These are phyloP conservation scores for Fusarium ambrosium DNA, from an alignment of 2,329 filamentous ascomycete species.

Conservation along the genomic window DNA sequence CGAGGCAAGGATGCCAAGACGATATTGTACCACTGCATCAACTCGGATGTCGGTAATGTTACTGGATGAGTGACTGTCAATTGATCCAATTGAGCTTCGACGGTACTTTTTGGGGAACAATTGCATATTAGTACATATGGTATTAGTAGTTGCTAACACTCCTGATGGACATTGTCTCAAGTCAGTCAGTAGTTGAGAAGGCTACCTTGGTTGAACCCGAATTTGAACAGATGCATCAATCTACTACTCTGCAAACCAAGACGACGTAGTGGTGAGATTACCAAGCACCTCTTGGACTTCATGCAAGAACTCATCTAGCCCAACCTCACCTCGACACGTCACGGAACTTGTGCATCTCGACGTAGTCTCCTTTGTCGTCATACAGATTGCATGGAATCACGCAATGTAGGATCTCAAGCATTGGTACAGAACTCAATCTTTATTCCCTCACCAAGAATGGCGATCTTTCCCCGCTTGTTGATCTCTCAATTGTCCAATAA, in stretches of 20 bases:
- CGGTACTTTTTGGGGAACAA: background rate
- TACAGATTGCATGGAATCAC: conserved; percentile 9
- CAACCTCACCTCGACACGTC: conserved; percentile 25
- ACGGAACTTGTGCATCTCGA: conserved; percentile 4
- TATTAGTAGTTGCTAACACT: background rate
- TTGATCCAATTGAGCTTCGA: background rate
- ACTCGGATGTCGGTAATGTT: background rate
- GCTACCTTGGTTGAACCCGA: background rate
- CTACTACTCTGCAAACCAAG: background rate
- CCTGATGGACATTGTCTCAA: background rate
- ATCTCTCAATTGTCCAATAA: conserved; percentile 12
- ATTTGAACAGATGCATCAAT: background rate
- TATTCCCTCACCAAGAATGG: conserved; percentile 16
- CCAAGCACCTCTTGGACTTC: background rate
- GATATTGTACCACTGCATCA: background rate
- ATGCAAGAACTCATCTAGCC: background rate
- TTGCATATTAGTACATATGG: background rate
- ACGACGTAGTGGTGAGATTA: background rate
- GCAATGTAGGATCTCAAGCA: conserved; percentile 15
- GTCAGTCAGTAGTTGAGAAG: background rate
- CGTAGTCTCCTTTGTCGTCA: conserved; percentile 5
- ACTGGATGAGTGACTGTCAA: background rate
- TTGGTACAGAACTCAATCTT: background rate
- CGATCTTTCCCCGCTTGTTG: background rate
- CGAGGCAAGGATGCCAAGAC: background rate